Evolutionary conservation across 495 filamentous ascomycete genomes (phyloP).

Genomic region (Daldinia grandis): DNA sequence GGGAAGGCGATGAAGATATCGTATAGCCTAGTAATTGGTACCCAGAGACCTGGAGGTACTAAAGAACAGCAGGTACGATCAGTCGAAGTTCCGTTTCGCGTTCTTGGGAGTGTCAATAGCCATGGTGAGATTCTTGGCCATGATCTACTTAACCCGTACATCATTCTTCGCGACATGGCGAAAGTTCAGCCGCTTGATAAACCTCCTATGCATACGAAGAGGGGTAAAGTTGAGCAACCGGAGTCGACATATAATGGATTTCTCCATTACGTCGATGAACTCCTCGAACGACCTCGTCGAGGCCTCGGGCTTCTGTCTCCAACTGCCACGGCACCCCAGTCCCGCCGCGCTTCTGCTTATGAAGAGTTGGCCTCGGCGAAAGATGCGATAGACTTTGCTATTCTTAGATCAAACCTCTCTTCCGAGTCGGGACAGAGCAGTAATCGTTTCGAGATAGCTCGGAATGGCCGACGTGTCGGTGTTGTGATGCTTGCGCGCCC

Average conservation of each 20-base stretch:
- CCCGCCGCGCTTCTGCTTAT: slow-evolving; percentile 61
- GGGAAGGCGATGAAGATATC: slow-evolving; percentile 94
- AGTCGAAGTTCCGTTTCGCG: slow-evolving; percentile 94
- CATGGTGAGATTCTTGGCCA: slow-evolving; percentile 71
- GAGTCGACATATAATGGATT: slow-evolving; percentile 67
- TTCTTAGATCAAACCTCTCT: slow-evolving; percentile 76
- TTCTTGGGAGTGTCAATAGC: slow-evolving; percentile 86
- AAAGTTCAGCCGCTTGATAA: slow-evolving; percentile 62
- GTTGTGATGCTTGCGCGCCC: slow-evolving; percentile 89
- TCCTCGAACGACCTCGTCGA: slow-evolving; percentile 70
- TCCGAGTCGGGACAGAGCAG: slow-evolving; percentile 68
- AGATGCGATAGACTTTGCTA: slow-evolving; percentile 90
- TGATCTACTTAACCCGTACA: slow-evolving; percentile 92
- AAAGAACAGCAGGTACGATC: slow-evolving; percentile 85
- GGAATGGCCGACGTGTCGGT: slow-evolving; percentile 84
- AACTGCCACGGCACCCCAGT: slow-evolving; percentile 63
- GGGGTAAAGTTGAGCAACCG: slow-evolving; percentile 23
- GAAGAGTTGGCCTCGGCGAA: slow-evolving; percentile 67
- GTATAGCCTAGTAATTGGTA: slow-evolving; percentile 92
- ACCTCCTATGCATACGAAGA: slow-evolving; percentile 28
- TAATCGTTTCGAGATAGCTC: slow-evolving; percentile 93
- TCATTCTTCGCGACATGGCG: slow-evolving; percentile 87
- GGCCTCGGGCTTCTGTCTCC: slow-evolving; percentile 72
- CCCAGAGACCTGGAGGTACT: slow-evolving; percentile 79
- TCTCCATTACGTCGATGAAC: slow-evolving; percentile 77